phyloP scores from a whole-genome alignment of 306 rosid species.

The Comarum palustre region DNA sequence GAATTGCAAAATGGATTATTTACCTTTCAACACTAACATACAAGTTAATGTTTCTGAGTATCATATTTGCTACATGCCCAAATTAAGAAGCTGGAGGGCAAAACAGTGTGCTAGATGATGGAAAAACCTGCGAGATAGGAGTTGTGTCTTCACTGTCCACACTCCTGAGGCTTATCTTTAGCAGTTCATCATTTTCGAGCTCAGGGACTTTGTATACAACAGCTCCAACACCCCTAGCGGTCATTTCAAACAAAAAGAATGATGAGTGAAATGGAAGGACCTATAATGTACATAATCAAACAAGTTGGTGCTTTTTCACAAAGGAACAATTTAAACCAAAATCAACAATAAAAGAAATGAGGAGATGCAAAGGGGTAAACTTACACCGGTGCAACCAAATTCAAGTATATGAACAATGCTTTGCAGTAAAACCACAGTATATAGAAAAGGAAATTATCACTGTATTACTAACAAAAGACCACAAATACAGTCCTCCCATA shows the following conservation, averaged over 20 bases:
- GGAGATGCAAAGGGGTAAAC: background rate
- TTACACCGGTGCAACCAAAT: background rate
- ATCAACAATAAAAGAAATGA: background rate
- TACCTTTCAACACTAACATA: conserved; percentile 4
- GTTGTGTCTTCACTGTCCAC: conserved; percentile 67
- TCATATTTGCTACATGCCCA: background rate
- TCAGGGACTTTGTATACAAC: conserved; percentile 66
- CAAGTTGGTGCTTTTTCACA: background rate
- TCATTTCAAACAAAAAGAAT: conserved; percentile 4
- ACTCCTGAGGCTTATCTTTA: conserved; percentile 80
- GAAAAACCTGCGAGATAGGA: conserved; percentile 58
- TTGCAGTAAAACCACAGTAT: background rate
- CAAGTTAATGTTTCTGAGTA: background rate
- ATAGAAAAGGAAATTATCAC: background rate
- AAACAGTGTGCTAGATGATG: conserved; percentile 2
- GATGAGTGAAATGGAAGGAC: background rate
- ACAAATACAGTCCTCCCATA: background rate
- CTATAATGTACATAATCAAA: background rate
- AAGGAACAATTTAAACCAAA: background rate
- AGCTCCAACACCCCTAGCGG: conserved; percentile 76
- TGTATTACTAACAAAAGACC: background rate
- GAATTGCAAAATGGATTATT: background rate
- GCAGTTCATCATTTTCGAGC: conserved; percentile 51
- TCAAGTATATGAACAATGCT: background rate
- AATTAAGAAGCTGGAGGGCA: background rate